phyloP scores from a whole-genome alignment of 352 stramenopile genomes.

The Globisporangium barbulae region DNA sequence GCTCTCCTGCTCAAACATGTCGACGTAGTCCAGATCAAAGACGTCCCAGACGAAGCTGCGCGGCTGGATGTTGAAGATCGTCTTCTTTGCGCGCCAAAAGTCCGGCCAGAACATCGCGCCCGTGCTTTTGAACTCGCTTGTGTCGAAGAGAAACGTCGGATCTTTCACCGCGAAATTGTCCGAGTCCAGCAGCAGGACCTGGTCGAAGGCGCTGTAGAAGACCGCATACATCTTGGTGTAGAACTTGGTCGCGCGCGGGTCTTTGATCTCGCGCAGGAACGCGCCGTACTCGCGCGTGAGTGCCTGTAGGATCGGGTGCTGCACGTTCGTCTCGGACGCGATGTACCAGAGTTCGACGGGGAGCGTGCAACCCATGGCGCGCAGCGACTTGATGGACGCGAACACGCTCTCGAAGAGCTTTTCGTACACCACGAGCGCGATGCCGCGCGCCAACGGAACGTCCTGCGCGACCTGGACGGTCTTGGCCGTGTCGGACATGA shows the following conservation, averaged over 20 bases:
- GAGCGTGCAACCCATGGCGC: conserved; percentile 37
- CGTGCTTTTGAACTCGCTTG: conserved; percentile 31
- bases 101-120: conserved; percentile 82
- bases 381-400: conserved; percentile 39
- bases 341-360: conserved; percentile 76
- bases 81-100: conserved; percentile 63
- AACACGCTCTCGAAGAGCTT: conserved; percentile 51
- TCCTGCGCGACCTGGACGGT: conserved; percentile 25
- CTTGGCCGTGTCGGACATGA: background rate
- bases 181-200: conserved; percentile 70
- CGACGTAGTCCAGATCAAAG: conserved; percentile 48
- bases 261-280: conserved; percentile 65
- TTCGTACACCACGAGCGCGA: conserved; percentile 55
- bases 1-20: conserved; percentile 80
- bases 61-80: conserved; percentile 75
- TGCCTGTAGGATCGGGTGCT: conserved; percentile 40
- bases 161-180: conserved; percentile 73
- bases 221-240: conserved; percentile 76
- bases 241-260: conserved; percentile 43
- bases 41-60: conserved; percentile 69
- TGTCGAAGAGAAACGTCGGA: conserved; percentile 65
- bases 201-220: conserved; percentile 73
- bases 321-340: conserved; percentile 36
- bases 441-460: conserved; percentile 28
- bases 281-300: conserved; percentile 35